Evolutionary conservation across 495 filamentous ascomycete species (phyloP).

Genomic region (Podospora conica): DNA sequence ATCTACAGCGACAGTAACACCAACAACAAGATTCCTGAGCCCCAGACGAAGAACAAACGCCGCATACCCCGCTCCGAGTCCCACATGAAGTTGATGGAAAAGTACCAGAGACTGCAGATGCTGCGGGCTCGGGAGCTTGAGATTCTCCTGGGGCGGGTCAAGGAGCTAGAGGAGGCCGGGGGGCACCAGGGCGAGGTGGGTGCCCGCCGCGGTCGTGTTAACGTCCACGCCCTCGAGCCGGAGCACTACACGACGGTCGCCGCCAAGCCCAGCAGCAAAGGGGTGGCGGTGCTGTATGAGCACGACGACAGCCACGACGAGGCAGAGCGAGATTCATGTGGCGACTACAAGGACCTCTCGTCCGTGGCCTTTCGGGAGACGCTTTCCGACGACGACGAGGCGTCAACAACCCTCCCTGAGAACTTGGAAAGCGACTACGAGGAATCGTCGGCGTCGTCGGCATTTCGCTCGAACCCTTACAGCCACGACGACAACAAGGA

Average conservation of each 20-base stretch:
- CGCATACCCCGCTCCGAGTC: slow-evolving; percentile 11
- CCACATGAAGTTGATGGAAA: slow-evolving; percentile 22
- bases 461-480: background rate
- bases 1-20: background rate
- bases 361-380: background rate
- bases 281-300: background rate
- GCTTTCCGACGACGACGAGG: background rate
- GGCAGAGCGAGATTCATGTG: no score
- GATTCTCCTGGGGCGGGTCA: slow-evolving; percentile 20
- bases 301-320: background rate
- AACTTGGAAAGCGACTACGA: background rate
- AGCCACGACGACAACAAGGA: no score
- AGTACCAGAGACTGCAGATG: slow-evolving; percentile 30
- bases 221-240: background rate
- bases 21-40: background rate
- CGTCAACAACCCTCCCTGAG: background rate
- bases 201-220: background rate
- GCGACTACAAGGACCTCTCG: background rate
- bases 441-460: background rate
- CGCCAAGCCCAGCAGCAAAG: no score
- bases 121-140: slow-evolving; percentile 31
- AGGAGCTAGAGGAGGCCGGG: slow-evolving; percentile 22
- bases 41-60: background rate
- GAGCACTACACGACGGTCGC: background rate
- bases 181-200: background rate